Conservation (phyloP, 306 rosid genomes). For the Luffa aegyptiaca region DNA sequence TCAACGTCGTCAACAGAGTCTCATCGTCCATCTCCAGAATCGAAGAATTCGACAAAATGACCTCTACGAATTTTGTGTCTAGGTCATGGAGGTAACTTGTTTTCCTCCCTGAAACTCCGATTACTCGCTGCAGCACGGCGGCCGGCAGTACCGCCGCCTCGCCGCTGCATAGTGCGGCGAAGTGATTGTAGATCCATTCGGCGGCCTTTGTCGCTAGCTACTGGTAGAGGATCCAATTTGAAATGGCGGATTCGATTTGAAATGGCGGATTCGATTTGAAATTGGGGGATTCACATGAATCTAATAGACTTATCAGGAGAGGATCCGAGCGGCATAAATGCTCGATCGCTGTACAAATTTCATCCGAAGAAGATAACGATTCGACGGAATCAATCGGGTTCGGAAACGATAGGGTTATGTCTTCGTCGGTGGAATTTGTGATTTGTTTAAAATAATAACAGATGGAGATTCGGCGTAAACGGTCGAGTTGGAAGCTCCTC, state of each 20-base stretch:
- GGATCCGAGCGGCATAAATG: constrained; percentile 54
- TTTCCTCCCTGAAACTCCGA: constrained; percentile 68
- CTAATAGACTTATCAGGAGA: constrained; percentile 28
- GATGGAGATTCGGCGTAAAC: no score
- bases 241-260: constrained; percentile 41
- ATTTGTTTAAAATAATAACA: no score
- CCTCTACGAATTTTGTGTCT: constrained; percentile 35
- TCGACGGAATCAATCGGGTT: constrained; percentile 7
- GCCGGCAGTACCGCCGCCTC: constrained; percentile 32
- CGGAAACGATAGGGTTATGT: background rate
- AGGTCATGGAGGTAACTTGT: constrained; percentile 62
- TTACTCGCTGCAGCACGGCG: constrained; percentile 31
- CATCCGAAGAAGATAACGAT: constrained; percentile 25
- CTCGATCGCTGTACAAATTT: constrained; percentile 39
- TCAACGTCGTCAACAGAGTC: constrained; percentile 27
- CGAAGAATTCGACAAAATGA: constrained; percentile 39
- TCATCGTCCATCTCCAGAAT: constrained; percentile 68
- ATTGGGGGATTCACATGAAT: constrained; percentile 28
- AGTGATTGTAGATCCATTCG: constrained; percentile 44
- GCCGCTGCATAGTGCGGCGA: constrained; percentile 52
- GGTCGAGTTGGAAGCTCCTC: no score
- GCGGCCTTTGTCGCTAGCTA: constrained; percentile 64
- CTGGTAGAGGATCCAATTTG: constrained; percentile 53
- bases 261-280: constrained; percentile 40
- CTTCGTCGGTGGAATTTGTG: background rate